phyloP scores from a whole-genome alignment of 176 grass and related monocot species.

The Carex pumila region DNA sequence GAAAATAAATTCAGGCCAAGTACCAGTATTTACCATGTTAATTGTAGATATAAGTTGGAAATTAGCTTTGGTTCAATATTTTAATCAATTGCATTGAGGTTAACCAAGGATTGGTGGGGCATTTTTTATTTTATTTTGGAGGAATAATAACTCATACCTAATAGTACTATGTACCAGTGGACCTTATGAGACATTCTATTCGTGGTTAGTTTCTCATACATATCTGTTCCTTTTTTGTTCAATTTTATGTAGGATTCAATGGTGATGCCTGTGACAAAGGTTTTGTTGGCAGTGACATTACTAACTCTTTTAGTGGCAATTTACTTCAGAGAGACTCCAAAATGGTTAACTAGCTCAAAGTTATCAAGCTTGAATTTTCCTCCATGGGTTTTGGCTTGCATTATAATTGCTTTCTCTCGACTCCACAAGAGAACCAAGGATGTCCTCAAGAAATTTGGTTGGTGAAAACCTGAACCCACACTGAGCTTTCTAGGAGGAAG shows the following conservation, averaged over 20 bases:
- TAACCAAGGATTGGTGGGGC: background rate
- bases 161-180: background rate
- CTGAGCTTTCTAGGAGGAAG: background rate
- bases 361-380: constrained; percentile 50
- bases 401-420: constrained; percentile 65
- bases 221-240: background rate
- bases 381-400: constrained; percentile 84
- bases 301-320: constrained; percentile 39
- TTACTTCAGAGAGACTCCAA: constrained; percentile 51
- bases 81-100: background rate
- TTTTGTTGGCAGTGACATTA: constrained; percentile 45
- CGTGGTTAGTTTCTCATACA: background rate
- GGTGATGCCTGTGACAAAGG: constrained; percentile 77
- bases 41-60: background rate
- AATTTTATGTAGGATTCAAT: constrained; percentile 59
- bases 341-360: constrained; percentile 49
- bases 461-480: constrained; percentile 21
- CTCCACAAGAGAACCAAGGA: constrained; percentile 78
- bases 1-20: background rate
- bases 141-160: background rate
- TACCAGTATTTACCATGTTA: background rate
- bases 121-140: background rate
- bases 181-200: background rate
- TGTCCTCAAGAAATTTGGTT: constrained; percentile 78
- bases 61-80: background rate